Evolutionary conservation across 805 yeast genomes (phyloP).

Genomic region (Candida wancherniae): DNA sequence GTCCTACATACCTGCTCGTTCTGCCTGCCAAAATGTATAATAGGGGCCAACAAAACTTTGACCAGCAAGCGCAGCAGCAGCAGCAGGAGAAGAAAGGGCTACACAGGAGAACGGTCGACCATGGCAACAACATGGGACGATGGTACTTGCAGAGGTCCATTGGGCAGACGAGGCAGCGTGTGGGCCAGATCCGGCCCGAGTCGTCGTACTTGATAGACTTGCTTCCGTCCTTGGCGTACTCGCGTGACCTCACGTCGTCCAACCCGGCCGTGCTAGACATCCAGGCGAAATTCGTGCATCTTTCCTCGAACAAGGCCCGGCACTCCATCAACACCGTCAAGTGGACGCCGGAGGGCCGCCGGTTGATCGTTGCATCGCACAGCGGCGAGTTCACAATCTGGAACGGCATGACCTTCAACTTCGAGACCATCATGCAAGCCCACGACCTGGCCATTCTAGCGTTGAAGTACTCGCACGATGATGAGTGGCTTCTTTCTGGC

Average conservation of each 20-base stretch:
- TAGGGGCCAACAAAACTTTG: conserved; percentile 31
- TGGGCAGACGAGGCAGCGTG: conserved; percentile 37
- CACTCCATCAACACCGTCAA: conserved; percentile 86
- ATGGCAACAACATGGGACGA: conserved; percentile 68
- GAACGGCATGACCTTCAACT: conserved; percentile 93
- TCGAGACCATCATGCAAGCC: conserved; percentile 97
- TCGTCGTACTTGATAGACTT: conserved; percentile 59
- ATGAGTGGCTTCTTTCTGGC: conserved; percentile 91
- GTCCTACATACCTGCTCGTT: no score
- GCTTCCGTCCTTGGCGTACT: conserved; percentile 62
- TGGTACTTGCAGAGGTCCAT: conserved; percentile 48
- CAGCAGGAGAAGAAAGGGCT: conserved; percentile 48
- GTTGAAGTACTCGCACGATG: conserved; percentile 77
- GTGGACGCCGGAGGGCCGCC: conserved; percentile 96
- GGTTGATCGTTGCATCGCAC: conserved; percentile 84
- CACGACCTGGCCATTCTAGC: conserved; percentile 88
- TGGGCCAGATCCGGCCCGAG: conserved; percentile 63
- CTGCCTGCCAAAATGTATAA: no score
- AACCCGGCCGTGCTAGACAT: conserved; percentile 52
- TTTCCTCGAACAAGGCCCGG: conserved; percentile 84
- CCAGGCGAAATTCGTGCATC: conserved; percentile 80
- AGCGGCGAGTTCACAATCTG: conserved; percentile 95
- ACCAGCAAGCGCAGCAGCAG: conserved; percentile 40
- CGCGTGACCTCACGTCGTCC: conserved; percentile 26
- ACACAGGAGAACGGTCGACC: conserved; percentile 70